phyloP scores from a whole-genome alignment of 805 yeast species.

The Cyberlindnera americana region DNA sequence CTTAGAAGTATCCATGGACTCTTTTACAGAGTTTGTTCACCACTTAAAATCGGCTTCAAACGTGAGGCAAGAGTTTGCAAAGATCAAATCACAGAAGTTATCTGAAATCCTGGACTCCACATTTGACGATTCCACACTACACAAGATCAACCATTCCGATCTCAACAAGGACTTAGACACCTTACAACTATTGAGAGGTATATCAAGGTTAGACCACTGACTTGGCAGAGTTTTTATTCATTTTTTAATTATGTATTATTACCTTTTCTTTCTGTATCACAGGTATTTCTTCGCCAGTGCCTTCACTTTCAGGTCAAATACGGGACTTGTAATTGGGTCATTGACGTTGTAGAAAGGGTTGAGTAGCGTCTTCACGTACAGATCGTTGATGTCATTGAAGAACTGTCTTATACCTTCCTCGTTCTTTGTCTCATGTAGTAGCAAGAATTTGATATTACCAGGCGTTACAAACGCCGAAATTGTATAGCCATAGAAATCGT shows the following conservation, averaged over 20 bases:
- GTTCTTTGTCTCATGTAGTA: constrained; percentile 55
- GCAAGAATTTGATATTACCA: constrained; percentile 77
- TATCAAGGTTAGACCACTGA: constrained; percentile 28
- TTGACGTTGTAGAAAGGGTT: constrained; percentile 83
- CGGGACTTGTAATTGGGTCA: constrained; percentile 67
- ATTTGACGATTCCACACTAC: constrained; percentile 39
- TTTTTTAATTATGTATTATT: neutral
- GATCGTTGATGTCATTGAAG: constrained; percentile 79
- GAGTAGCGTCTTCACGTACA: constrained; percentile 79
- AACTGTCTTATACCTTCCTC: constrained; percentile 82
- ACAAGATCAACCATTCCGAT: constrained; percentile 16
- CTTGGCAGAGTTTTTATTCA: neutral
- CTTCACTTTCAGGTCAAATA: constrained; percentile 73
- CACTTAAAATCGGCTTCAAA: constrained; percentile 22
- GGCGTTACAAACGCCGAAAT: constrained; percentile 87
- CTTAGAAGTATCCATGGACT: constrained; percentile 22
- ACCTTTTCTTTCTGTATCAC: constrained; percentile 28
- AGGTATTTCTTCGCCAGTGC: constrained; percentile 73
- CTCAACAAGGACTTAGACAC: constrained; percentile 30
- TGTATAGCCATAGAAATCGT: constrained; percentile 76
- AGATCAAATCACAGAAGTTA: constrained; percentile 40
- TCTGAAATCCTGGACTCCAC: constrained; percentile 42
- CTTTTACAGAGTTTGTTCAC: constrained; percentile 21
- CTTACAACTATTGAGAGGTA: constrained; percentile 33
- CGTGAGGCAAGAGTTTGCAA: constrained; percentile 25